Evolutionary conservation across 306 rosid species (phyloP).

Genomic region (Oemleria cerasiformis): DNA sequence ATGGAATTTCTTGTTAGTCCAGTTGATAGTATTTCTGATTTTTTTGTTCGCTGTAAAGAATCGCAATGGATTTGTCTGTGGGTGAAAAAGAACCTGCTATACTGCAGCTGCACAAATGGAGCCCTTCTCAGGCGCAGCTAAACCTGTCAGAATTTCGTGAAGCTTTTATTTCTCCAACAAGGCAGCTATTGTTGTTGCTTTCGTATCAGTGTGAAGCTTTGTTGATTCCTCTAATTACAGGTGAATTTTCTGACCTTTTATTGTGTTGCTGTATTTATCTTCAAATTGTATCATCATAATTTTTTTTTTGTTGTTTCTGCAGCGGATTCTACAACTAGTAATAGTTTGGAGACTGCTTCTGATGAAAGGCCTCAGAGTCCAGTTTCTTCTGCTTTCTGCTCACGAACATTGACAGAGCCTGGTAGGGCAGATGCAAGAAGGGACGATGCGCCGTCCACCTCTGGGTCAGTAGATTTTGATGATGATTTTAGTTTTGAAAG

Average conservation of each 20-base stretch:
- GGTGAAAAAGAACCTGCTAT: conserved; percentile 55
- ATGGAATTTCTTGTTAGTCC: too few relatives aligned
- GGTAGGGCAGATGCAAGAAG: conserved; percentile 32
- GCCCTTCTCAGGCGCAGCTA: conserved; percentile 44
- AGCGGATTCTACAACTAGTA: conserved; percentile 40
- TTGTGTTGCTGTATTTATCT: not conserved
- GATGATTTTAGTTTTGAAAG: conserved; percentile 30
- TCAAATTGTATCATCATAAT: not conserved
- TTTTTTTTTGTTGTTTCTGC: conserved; percentile 26
- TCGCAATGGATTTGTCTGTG: conserved; percentile 51
- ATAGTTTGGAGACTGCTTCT: conserved; percentile 27
- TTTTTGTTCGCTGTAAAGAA: conserved; percentile 22
- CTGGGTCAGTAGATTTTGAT: conserved; percentile 44
- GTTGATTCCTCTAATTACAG: conserved; percentile 67
- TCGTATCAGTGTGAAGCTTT: conserved; percentile 69
- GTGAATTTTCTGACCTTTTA: conserved; percentile 28
- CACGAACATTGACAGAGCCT: conserved; percentile 30
- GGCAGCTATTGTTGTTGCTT: conserved; percentile 59
- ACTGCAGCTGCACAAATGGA: conserved; percentile 79
- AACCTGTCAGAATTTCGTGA: conserved; percentile 66
- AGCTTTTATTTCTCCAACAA: conserved; percentile 88
- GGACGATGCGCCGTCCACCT: conserved; percentile 44
- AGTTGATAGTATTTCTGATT: not conserved
- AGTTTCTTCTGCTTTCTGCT: conserved; percentile 36
- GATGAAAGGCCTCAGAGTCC: conserved; percentile 30